A percentile compares a stretch with the other conserved stretches of the same genome.
These are phyloP conservation scores for Monosporascus sp. DNA, from an alignment of 2,329 filamentous ascomycete species.

Conservation along the genomic window DNA sequence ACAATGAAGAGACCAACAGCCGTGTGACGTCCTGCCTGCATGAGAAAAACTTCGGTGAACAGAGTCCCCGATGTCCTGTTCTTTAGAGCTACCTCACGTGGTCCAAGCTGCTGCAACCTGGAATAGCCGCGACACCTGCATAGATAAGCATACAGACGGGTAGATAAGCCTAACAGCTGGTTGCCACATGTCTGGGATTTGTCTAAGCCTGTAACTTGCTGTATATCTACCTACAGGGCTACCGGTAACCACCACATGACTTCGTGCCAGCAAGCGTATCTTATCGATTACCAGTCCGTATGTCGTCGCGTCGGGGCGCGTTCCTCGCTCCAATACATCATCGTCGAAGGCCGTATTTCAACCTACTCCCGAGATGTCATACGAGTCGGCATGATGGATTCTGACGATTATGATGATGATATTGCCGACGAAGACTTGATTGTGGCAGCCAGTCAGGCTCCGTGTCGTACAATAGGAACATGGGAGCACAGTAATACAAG, in stretches of 20 bases:
- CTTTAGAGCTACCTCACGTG: no score
- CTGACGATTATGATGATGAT: slow-evolving; percentile 60
- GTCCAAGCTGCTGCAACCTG: no score
- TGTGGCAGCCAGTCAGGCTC: slow-evolving; percentile 50
- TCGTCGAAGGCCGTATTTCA: not conserved
- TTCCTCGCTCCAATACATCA: not conserved
- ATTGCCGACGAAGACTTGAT: slow-evolving; percentile 64
- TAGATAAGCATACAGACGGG: no score
- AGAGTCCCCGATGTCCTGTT: no score
- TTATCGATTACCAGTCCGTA: not conserved
- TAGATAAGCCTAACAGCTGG: no score
- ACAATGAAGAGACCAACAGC: not conserved
- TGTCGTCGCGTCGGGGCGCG: not conserved
- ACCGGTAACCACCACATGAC: not conserved
- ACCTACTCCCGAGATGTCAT: slow-evolving; percentile 19
- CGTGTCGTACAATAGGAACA: slow-evolving; percentile 15
- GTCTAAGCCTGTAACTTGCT: not conserved
- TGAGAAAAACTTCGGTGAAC: not conserved
- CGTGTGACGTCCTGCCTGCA: not conserved
- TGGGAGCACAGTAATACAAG: slow-evolving; percentile 16
- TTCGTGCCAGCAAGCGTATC: not conserved
- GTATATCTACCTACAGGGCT: not conserved
- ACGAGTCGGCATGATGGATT: slow-evolving; percentile 38
- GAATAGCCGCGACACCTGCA: no score
- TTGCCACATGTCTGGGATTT: no score